Base-by-base conservation (phyloP, 345 rosid species). In the Lumnitzera littorea region DNA sequence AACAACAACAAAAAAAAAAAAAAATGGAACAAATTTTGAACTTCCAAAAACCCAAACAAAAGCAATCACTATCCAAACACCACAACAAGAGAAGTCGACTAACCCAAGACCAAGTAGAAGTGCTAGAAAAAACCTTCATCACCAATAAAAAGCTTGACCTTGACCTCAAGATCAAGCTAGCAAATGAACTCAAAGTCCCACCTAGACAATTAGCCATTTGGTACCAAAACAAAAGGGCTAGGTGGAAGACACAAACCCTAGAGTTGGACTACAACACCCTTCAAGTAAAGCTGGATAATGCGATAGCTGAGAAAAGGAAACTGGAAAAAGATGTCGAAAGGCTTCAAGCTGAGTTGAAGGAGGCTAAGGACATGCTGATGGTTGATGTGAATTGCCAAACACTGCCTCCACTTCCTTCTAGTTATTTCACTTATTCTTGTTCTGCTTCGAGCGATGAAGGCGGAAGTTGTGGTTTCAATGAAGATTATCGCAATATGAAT, bases 151-250 rank as follows among this genome's bases (percentile, higher is more conserved):
- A 85, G 75, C 89, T 92, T 0, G 88, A 78, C 61, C 86, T 87
- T 2, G 89, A 80, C 65, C 83, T 75, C 53, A 92, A 89, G 76
- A 82, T 71, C 56, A 84, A 82, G 55, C 84, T 92, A 2, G 84
- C 96, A 0, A 80, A 56, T 56, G 86, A 80, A 67, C 82, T 92
- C 0, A 78, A 83, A 1, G 79, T 92, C 52, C 91, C 96, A 11
- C 79, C 91, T 2, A 73, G 94, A 64, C 98, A 85, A 73, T 84
- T 92, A 0, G 89, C 98, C 11, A 78, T 92, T 53, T 92, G 98
- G 98, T 92, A 87, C 70, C 98, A 92, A 63, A 89, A 89, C 91
- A 84, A 82, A 80, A 78, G 96, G 41, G 98, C 96, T 3, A 70
- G 96, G 76, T 92, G 89, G 87, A 84, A 72, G 81, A 82, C 98